Evolutionary conservation across 2,329 filamentous ascomycete species (phyloP), one percentile per base, ranked within the genome.

Genomic region (Aspergillus costaricaensis): DNA sequence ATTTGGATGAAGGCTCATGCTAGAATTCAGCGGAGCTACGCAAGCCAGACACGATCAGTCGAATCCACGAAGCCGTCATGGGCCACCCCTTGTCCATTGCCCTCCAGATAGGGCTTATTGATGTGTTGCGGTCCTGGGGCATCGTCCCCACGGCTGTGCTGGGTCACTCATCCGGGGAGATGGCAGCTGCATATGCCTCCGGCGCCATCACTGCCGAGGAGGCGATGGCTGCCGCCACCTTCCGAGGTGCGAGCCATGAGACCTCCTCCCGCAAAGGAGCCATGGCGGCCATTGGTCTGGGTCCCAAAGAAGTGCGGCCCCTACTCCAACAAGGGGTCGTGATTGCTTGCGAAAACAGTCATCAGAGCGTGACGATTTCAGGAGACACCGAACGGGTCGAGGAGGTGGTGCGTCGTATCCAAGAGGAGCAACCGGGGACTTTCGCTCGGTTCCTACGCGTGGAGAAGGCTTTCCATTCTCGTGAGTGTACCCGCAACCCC

Each of bases 91-190:
- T 60, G 5, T 68, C 59, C 47, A 70, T 68, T 1, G 68, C 65
- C 14, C 36, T 74, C 2, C 72, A 75, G 47, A 58, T 74, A 9
- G 67, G 64, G 5, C 50, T 73, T 7, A 65, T 74, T 4, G 65
- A 72, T 25, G 27, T 71, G 6, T 62, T 74, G 1, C 9, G 12
- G 1, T 49, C 57, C 5, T 68, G 62, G 60, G 59, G 59, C 10
- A 23, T 74, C 15, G 41, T 25, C 7, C 63, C 69, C 7, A 23
- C 15, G 4, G 62, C 50, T 8, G 70, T 72, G 9, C 30, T 65
- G 1, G 67, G 70, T 4, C 70, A 74, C 52, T 72, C 66, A 0
- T 64, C 60, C 19, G 70, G 72, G 1, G 70, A 73, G 53, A 67
- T 73, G 58, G 70, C 64, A 55, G 38, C 65, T 1, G 61, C 65